A percentile compares a stretch with the other conserved stretches of the same genome.
These are phyloP conservation scores for Xylariales sp. DNA, from an alignment of 2,329 filamentous ascomycete genomes.

Conservation along the genomic window DNA sequence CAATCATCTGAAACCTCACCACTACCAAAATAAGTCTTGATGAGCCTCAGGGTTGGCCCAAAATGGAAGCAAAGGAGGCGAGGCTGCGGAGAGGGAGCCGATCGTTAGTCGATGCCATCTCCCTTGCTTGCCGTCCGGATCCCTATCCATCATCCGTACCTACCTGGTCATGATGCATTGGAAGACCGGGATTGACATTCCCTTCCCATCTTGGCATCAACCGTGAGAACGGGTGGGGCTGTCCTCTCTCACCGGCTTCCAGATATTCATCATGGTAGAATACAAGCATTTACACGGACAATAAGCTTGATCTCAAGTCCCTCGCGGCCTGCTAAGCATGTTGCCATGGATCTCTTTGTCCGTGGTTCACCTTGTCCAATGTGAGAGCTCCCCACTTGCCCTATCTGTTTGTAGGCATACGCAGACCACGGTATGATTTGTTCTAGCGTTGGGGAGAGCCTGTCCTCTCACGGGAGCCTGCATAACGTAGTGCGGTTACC, in stretches of 20 bases:
- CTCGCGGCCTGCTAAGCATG: constrained; percentile 9
- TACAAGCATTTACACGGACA: constrained; percentile 15
- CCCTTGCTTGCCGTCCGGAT: constrained; percentile 20
- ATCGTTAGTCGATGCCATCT: constrained; percentile 21
- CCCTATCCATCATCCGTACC: neutral
- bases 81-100: constrained; percentile 17
- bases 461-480: constrained; percentile 30
- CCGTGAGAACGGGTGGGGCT: constrained; percentile 26
- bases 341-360: constrained; percentile 10
- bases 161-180: constrained; percentile 3
- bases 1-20: constrained; percentile 28
- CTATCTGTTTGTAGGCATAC: constrained; percentile 27
- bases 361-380: constrained; percentile 16
- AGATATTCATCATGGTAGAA: constrained; percentile 11
- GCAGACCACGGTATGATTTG: constrained; percentile 23
- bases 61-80: constrained; percentile 16
- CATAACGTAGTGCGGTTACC: constrained; percentile 31
- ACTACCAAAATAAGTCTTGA: constrained; percentile 16
- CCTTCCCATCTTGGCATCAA: neutral
- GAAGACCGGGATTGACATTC: neutral
- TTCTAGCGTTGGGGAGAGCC: constrained; percentile 16
- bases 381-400: constrained; percentile 21
- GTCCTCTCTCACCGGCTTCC: constrained; percentile 12
- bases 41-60: constrained; percentile 17
- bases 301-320: constrained; percentile 16